Conservation (phyloP, 1,284 basidiomycete species). For the Ceratobasidium sp. region DNA sequence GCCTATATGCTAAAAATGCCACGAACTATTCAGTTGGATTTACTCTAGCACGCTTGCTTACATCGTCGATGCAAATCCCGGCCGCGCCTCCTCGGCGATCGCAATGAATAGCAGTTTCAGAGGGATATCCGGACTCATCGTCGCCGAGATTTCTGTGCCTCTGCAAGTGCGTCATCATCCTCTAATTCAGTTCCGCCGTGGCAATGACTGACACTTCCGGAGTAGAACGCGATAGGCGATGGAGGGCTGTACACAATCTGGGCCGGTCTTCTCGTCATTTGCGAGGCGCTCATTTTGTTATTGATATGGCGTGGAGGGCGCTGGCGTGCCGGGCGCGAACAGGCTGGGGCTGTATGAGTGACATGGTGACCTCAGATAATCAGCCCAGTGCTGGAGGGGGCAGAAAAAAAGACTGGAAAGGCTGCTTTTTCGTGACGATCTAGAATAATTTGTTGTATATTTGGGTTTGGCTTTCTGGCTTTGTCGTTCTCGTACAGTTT, state of each 20-base stretch:
- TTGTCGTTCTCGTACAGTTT: no score
- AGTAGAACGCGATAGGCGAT: conserved; percentile 65
- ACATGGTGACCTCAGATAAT: no score
- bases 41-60: conserved; percentile 78
- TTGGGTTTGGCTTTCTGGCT: no score
- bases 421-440: no score
- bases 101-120: conserved; percentile 75
- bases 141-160: conserved; percentile 73
- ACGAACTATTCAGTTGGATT: conserved; percentile 62
- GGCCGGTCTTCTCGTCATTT: conserved; percentile 67
- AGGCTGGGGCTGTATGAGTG: conserved; percentile 38
- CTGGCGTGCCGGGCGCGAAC: conserved; percentile 57
- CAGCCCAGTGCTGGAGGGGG: no score
- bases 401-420: no score
- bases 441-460: no score
- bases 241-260: conserved; percentile 82
- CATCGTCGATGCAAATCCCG: conserved; percentile 79
- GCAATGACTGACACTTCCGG: not conserved
- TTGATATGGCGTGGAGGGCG: conserved; percentile 61
- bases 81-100: conserved; percentile 75
- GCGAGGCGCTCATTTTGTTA: conserved; percentile 63
- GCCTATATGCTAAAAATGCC: not conserved
- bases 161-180: conserved; percentile 61
- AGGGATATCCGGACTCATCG: conserved; percentile 74
- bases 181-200: not conserved